A percentile compares a stretch with the other conserved stretches of the same genome.
These are phyloP conservation scores for Auriscalpium vulgare DNA, from an alignment of 768 basidiomycete species.

Conservation along the genomic window DNA sequence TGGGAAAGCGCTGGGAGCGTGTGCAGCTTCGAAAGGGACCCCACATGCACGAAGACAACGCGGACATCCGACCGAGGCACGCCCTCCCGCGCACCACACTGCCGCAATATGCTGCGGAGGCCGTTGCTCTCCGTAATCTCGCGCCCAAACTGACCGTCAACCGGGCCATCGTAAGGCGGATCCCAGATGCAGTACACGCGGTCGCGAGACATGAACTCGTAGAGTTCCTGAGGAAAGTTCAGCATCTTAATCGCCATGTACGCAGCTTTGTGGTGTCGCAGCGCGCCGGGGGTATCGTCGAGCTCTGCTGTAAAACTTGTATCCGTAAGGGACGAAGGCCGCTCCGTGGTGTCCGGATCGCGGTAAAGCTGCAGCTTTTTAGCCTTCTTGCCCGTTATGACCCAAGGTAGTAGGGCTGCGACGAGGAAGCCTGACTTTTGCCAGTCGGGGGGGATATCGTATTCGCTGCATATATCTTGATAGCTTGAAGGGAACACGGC, in stretches of 20 bases:
- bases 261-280: no score
- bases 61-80: slow-evolving; percentile 29
- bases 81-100: slow-evolving; percentile 5
- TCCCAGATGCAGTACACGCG: slow-evolving; percentile 11
- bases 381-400: slow-evolving; percentile 27
- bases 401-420: slow-evolving; percentile 42
- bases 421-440: slow-evolving; percentile 26
- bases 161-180: slow-evolving; percentile 7
- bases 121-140: slow-evolving; percentile 1
- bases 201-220: slow-evolving; percentile 3
- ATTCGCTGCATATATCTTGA: slow-evolving; percentile 25
- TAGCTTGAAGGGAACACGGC: slow-evolving; percentile 43
- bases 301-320: no score
- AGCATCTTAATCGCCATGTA: not conserved
- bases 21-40: slow-evolving; percentile 41
- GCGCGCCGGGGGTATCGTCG: no score
- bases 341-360: no score
- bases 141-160: not conserved
- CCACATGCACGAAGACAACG: slow-evolving; percentile 60
- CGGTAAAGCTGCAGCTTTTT: no score
- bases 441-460: slow-evolving; percentile 36
- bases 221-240: slow-evolving; percentile 7
- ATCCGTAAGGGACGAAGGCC: no score
- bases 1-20: slow-evolving; percentile 42
- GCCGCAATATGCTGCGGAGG: slow-evolving; percentile 5